A percentile compares a stretch with the other conserved stretches of the same genome.
Conservation (phyloP, 83 land plant species). For the Diphasiastrum complanatum region DNA sequence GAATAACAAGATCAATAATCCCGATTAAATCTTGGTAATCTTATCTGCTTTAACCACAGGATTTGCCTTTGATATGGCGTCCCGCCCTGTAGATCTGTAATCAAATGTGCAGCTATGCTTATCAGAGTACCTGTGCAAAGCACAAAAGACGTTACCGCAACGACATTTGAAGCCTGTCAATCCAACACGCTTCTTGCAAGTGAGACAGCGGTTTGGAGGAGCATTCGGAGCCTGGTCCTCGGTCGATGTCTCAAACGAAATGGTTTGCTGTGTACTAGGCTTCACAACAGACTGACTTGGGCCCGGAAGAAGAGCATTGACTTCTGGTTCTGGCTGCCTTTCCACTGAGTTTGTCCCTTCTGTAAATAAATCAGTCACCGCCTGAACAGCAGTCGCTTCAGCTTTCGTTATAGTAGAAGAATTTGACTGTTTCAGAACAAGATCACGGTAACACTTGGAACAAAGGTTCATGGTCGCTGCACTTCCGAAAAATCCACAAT, state of each 20-base stretch:
- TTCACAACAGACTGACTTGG: too few relatives aligned
- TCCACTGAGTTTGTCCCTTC: too few relatives aligned
- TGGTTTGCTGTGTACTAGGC: too few relatives aligned
- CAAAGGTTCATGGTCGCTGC: conserved; percentile 55
- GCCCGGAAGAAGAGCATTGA: too few relatives aligned
- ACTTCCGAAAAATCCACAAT: conserved; percentile 72
- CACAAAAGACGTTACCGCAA: background rate
- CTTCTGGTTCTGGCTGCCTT: too few relatives aligned
- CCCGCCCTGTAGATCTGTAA: conserved; percentile 1
- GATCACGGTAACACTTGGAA: conserved; percentile 62
- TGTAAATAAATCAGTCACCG: too few relatives aligned
- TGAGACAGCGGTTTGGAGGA: background rate
- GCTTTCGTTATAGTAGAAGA: too few relatives aligned
- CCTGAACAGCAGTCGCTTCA: too few relatives aligned
- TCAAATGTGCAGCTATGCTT: conserved; percentile 1
- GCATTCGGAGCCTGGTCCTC: background rate
- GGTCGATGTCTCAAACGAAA: background rate
- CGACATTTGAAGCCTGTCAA: background rate
- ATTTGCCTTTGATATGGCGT: background rate
- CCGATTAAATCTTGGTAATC: background rate
- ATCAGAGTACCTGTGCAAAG: background rate
- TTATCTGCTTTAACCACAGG: background rate
- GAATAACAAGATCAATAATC: too few relatives aligned
- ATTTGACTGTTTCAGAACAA: conserved; percentile 42
- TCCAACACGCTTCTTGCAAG: background rate